A percentile compares a stretch with the other conserved stretches of the same genome.
These are phyloP conservation scores for Apophysomyces sp. DNA, from an alignment of 371 early-diverging fungal genomes.

Conservation along the genomic window DNA sequence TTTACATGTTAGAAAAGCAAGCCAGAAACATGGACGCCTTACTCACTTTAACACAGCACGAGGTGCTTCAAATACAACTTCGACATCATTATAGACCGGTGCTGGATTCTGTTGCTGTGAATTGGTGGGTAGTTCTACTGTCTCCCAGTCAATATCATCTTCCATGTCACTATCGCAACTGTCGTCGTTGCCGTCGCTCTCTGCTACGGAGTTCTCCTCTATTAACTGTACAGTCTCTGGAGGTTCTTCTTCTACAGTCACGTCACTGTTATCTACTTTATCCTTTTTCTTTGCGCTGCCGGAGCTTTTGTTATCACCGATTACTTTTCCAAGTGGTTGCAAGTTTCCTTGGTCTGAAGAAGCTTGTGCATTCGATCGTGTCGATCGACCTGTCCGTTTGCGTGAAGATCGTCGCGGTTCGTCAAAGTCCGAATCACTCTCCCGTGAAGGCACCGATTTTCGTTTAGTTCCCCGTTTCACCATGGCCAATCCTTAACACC, in stretches of 20 bases:
- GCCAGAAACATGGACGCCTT: background rate
- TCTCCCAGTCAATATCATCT: conserved; percentile 31
- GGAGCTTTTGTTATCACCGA: too few species aligned
- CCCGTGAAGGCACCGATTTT: background rate
- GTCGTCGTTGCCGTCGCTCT: background rate
- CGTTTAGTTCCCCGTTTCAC: background rate
- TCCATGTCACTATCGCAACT: conserved; percentile 2
- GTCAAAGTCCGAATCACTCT: background rate
- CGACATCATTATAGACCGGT: conserved; percentile 32
- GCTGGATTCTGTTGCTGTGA: background rate
- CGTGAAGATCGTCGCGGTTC: background rate
- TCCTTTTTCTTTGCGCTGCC: background rate
- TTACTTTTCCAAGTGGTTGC: too few species aligned
- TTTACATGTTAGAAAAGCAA: background rate
- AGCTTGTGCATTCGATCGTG: background rate
- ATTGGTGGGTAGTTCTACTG: conserved; percentile 12
- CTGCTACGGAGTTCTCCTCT: background rate
- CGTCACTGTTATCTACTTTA: background rate
- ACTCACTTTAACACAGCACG: conserved; percentile 29
- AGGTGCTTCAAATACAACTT: conserved; percentile 38
- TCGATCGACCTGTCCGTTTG: background rate
- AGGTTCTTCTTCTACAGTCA: background rate
- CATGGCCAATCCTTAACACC: background rate
- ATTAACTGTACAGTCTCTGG: background rate
- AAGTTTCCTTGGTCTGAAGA: background rate